Conservation (phyloP, 148 eudicot species). For the Diospyros kaki region DNA sequence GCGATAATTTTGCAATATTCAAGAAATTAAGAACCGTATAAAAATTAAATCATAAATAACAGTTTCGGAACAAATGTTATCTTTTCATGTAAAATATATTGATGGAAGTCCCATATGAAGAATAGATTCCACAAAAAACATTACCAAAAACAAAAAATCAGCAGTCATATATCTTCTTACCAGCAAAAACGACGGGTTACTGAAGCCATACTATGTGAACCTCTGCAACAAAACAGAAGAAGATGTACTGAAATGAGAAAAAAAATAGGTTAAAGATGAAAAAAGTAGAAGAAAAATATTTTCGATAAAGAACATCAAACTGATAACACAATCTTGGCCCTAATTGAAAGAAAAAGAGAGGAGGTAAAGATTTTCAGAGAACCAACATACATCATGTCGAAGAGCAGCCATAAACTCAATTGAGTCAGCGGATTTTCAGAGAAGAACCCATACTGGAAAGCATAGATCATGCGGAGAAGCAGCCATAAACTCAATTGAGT, state of each 20-base stretch:
- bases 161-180: conserved; percentile 5
- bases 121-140: background rate
- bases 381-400: background rate
- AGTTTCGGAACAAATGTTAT: background rate
- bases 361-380: background rate
- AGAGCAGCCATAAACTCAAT: conserved; percentile 4
- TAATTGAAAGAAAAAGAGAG: background rate
- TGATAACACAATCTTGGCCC: conserved; percentile 7
- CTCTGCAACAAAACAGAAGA: conserved; percentile 11
- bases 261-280: background rate
- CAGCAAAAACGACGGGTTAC: background rate
- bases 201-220: conserved; percentile 3
- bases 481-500: conserved; percentile 2
- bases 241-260: background rate
- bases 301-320: background rate
- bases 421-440: conserved; percentile 2
- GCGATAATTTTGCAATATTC: background rate
- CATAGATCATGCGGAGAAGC: background rate
- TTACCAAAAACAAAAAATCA: no score
- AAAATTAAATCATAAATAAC: background rate
- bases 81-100: background rate
- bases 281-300: background rate
- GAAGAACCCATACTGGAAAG: background rate
- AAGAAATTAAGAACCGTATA: conserved; percentile 6
- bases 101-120: background rate